Conservation (phyloP, 2,329 filamentous ascomycete genomes). For the Thermoascus crustaceus region DNA sequence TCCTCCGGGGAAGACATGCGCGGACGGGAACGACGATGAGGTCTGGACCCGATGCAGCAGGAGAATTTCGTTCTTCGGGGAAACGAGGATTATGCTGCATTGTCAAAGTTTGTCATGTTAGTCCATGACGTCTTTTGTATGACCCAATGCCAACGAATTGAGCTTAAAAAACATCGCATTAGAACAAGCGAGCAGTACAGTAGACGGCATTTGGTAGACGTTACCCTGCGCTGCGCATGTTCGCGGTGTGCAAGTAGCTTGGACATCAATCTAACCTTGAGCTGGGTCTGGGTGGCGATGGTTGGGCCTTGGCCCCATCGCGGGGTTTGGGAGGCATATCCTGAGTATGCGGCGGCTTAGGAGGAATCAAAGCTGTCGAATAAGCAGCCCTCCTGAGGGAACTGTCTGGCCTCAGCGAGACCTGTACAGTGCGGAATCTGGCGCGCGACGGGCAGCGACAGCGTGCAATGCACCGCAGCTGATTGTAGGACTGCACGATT, state of each 20-base stretch:
- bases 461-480: too few relatives aligned
- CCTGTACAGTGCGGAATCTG: too few relatives aligned
- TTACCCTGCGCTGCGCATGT: too few relatives aligned
- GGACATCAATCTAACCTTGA: conserved; percentile 43
- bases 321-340: conserved; percentile 17
- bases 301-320: conserved; percentile 26
- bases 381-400: neutral
- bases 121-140: too few relatives aligned
- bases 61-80: conserved; percentile 76
- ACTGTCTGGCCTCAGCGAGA: too few relatives aligned
- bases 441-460: too few relatives aligned
- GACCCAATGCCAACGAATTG: too few relatives aligned
- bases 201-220: too few relatives aligned
- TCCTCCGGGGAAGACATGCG: conserved; percentile 92
- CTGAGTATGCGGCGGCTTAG: conserved; percentile 1
- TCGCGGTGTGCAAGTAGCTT: neutral
- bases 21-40: conserved; percentile 76
- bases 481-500: neutral
- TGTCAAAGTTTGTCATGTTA: too few relatives aligned
- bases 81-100: conserved; percentile 70
- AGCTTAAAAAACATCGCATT: too few relatives aligned
- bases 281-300: conserved; percentile 52
- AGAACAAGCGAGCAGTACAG: too few relatives aligned
- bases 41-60: conserved; percentile 78
- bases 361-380: neutral